Evolutionary conservation across 805 yeast genomes (phyloP), one percentile per base, ranked within the genome.

Genomic region (Schwanniomyces vanrijiae): DNA sequence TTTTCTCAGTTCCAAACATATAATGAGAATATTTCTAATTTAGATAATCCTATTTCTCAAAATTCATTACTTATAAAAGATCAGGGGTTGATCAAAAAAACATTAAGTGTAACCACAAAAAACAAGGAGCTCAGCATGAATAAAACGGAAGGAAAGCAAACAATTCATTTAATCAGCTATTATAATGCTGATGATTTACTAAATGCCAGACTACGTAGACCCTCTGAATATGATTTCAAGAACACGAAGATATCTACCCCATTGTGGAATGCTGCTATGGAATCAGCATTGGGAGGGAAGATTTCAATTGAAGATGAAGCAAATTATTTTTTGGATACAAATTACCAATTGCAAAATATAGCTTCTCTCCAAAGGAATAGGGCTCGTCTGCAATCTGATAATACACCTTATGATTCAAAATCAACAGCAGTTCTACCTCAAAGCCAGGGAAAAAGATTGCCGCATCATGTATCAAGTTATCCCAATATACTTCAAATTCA

Each of bases 11-110:
- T 24, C n/a, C 41, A 24, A 18, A 9, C 21, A 14, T 5, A 8
- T 7, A 22, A 14, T 13, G 42, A 43, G 5, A 29, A 42, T 22
- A 42, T 42, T 14, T 39, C 44, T 18, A 41, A 14, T 19, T 25
- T 39, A 28, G 42, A 37, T 24, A 57, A 54, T 18, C 49, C 47
- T 29, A 52, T 40, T 26, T 61, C 75, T 4, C 60, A 82, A 3
- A 81, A 79, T 29, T 76, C 84, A 0, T 83, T 82, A 56, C 83
- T 83, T 10, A 85, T 83, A 59, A 84, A 83, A 58, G 83, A 80
- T 40, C 75, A 76, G 39, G 96, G 96, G 0, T 73, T 91, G 40
- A 81, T 90, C 49, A 91, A 91, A 64, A 90, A 90, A 64, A 88
- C 97, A 0, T 69, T 90, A 50, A 81, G 90, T 1, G 72, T 89